Evolutionary conservation across 2,329 filamentous ascomycete genomes (phyloP), one percentile per base, ranked within the genome.

Genomic region (Neofusicoccum parvum): DNA sequence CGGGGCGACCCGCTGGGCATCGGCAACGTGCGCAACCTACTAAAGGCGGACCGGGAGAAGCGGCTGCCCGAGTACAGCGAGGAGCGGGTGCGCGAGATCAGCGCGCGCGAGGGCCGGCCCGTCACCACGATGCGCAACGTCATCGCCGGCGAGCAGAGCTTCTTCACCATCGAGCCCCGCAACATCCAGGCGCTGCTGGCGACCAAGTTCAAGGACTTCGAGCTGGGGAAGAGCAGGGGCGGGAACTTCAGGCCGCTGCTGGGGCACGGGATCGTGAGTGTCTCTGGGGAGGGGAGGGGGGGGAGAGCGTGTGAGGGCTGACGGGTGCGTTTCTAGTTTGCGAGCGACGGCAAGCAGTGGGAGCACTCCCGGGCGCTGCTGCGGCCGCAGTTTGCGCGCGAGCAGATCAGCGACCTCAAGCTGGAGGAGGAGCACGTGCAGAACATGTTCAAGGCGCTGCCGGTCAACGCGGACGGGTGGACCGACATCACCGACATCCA

Each of bases 391-490:
- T 87, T 87, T 68, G 79, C 77, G 0, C 76, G 82, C 9, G 79
- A 81, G 11, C 84, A 86, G 68, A 79, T 87, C 10, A 81, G 80
- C 4, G 82, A 87, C 70, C 72, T 87, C 5, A 76, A 79, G 1
- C 86, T 85, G 1, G 88, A 90, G 60, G 88, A 91, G 70, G 76
- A 74, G 2, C 87, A 90, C 76, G 80, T 89, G 15, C 75, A 80
- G 37, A 79, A 83, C 32, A 78, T 92, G 65, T 79, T 91, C 32
- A 78, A 81, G n/a, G 81, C 83, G 23, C 81, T 92, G 9, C 87
- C 87, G 0, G 17, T 43, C 23, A 56, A 54, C 50, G 73, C 73
- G 0, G 78, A 85, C 65, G 82, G 88, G 53, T 75, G 76, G 76
- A 34, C 68, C 3, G 41, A 79, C 14, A 76, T 76, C 3, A 70